Percentiles rank a stretch among this genome's conserved stretches.
Conservation (phyloP, 1,284 basidiomycete species). For the Leccinum solheimii region DNA sequence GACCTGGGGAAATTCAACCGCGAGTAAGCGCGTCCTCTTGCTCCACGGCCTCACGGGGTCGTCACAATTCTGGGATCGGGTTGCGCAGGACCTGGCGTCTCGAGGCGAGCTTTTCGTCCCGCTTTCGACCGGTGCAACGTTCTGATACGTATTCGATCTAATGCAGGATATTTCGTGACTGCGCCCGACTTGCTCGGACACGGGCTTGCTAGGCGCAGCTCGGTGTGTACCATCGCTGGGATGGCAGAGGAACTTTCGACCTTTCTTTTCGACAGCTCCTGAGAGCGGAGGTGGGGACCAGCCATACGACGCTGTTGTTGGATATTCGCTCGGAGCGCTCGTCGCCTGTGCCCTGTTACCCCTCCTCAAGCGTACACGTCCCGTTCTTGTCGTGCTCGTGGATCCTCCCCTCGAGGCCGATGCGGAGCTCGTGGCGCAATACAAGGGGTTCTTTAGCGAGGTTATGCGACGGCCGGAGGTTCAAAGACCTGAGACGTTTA, state of each 20-base stretch:
- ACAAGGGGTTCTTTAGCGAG: background rate
- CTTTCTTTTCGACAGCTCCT: constrained; percentile 1
- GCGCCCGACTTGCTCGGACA: constrained; percentile 27
- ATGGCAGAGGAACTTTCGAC: constrained; percentile 14
- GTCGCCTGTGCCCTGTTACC: constrained; percentile 8
- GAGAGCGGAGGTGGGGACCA: background rate
- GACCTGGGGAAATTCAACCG: constrained; percentile 17
- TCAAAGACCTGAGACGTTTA: background rate
- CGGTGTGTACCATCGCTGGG: constrained; percentile 16
- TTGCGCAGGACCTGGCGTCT: constrained; percentile 10
- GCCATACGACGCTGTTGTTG: constrained; percentile 13
- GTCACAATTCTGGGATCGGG: constrained; percentile 2
- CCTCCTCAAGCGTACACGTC: constrained; percentile 1
- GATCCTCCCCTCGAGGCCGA: constrained; percentile 17
- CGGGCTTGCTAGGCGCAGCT: constrained; percentile 12
- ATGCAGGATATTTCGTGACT: constrained; percentile 18
- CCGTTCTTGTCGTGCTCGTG: constrained; percentile 13
- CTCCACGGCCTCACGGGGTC: constrained; percentile 15
- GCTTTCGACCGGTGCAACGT: background rate
- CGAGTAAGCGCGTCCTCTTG: constrained; percentile 19
- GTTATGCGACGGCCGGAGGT: background rate
- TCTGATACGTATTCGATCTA: background rate
- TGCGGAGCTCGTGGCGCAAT: background rate
- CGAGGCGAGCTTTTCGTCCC: constrained; percentile 5
- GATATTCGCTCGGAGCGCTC: constrained; percentile 25